Evolutionary conservation across 2,329 filamentous ascomycete genomes (phyloP).

Genomic region (Paraconiothyrium brasiliense): DNA sequence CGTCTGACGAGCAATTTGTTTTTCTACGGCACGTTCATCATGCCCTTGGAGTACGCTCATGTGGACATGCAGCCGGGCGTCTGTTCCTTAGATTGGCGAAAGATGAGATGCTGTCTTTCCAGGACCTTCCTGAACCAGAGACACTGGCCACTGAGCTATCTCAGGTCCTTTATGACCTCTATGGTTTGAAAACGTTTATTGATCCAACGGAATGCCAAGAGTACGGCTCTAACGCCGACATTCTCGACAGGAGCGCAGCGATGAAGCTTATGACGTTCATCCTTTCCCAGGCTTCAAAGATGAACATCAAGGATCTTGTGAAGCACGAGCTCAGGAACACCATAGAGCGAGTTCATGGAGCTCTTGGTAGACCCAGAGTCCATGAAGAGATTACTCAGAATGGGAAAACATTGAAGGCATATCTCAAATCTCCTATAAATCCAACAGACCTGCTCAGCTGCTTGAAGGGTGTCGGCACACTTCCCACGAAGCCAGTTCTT

Average conservation of each 20-base stretch:
- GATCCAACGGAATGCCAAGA: conserved; percentile 57
- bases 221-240: conserved; percentile 79
- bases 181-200: conserved; percentile 49
- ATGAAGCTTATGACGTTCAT: conserved; percentile 85
- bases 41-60: conserved; percentile 81
- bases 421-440: conserved; percentile 84
- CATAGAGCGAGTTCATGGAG: conserved; percentile 92
- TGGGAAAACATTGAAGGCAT: conserved; percentile 80
- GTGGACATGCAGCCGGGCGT: conserved; percentile 86
- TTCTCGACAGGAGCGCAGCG: conserved; percentile 81
- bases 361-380: conserved; percentile 79
- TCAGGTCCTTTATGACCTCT: conserved; percentile 66
- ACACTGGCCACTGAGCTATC: conserved; percentile 75
- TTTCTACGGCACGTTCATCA: conserved; percentile 85
- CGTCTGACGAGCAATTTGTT: conserved; percentile 78
- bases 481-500: conserved; percentile 58
- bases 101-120: conserved; percentile 80
- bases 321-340: conserved; percentile 91
- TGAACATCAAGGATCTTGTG: conserved; percentile 88
- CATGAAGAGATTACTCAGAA: conserved; percentile 87
- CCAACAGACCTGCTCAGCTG: conserved; percentile 81
- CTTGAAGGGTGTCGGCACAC: conserved; percentile 75
- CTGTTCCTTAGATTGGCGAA: conserved; percentile 90
- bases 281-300: conserved; percentile 79
- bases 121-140: conserved; percentile 76